Percentiles rank a stretch among this genome's conserved stretches.
Evolutionary conservation across 78 protist species (phyloP).

Genomic region (Cyanophora paradoxa): DNA sequence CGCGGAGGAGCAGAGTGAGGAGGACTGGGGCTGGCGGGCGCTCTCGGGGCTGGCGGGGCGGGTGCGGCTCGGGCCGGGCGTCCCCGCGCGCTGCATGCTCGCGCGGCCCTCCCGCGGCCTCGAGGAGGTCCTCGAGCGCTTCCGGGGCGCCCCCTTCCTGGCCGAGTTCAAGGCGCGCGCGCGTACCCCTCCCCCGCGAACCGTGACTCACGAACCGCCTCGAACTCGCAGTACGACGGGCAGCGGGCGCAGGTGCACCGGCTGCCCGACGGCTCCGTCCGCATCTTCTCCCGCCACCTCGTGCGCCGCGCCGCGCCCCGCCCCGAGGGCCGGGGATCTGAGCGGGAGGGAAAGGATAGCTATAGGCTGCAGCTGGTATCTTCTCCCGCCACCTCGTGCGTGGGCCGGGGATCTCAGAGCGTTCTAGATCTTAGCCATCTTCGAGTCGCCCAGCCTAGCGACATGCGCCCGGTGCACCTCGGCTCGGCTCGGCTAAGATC

Average conservation of each 20-base stretch:
- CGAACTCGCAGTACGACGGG: constrained; percentile 50
- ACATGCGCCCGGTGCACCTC: too few relatives aligned
- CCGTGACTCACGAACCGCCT: too few relatives aligned
- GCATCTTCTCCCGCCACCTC: constrained; percentile 29
- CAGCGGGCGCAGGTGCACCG: constrained; percentile 47
- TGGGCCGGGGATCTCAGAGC: too few relatives aligned
- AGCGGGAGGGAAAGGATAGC: neutral
- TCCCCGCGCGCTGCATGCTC: neutral
- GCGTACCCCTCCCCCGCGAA: too few relatives aligned
- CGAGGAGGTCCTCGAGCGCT: neutral
- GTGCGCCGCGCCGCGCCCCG: neutral
- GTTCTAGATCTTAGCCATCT: too few relatives aligned
- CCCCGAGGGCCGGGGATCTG: too few relatives aligned
- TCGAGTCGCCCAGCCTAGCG: too few relatives aligned
- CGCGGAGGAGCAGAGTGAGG: too few relatives aligned
- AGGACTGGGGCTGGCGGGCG: too few relatives aligned
- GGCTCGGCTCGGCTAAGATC: too few relatives aligned
- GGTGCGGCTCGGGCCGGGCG: neutral
- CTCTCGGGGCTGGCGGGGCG: neutral
- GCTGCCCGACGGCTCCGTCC: neutral
- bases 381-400: too few relatives aligned
- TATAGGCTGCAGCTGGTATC: neutral
- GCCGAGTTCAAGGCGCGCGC: neutral
- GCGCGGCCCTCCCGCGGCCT: neutral
- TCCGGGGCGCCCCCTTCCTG: neutral